Evolutionary conservation across 2,329 filamentous ascomycete genomes (phyloP), one percentile per base, ranked within the genome.

Genomic region (Nothomitra cinnamomea): DNA sequence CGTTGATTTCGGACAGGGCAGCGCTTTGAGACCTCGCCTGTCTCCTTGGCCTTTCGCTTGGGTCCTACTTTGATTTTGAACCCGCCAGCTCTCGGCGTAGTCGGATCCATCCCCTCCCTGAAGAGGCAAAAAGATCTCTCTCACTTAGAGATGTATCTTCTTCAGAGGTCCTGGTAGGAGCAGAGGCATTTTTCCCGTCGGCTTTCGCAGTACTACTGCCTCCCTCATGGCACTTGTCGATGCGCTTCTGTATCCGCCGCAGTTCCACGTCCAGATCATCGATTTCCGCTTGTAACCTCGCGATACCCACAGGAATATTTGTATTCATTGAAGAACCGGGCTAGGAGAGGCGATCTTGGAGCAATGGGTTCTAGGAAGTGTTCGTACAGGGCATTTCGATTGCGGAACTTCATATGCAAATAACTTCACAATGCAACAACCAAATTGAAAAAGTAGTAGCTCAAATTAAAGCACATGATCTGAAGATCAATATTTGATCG

Each of bases 171-270:
- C 40, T n/a, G 5, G 12, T 15, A 13, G 25, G 50, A 13, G 15
- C 24, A 8, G 8, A 28, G 12, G 3, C 12, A n/a, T n/a, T 19
- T 32, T 17, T 13, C 35, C 19, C 12, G n/a, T 13, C 8, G 43
- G 13, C 49, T 38, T 43, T 21, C 8, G 72, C 69, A 1, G 70
- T 67, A 2, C 67, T 66, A 10, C 69, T 70, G 45, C 71, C 69
- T 35, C 74, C 72, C 55, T 77, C 70, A 55, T 85, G 80, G 53
- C 90, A 77, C 56, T 85, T 78, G 57, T 83, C 77, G 41, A 98
- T 94, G 15, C 92, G 85, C 56, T 78, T 71, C 61, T 86, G 78
- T 59, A 96, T 94, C 56, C 92, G 83, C 38, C 75, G 72, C 36
- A 95, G 76, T 61, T 98, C 92, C 51, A 76, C 77, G 53, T 80